Evolutionary conservation across 305 asterid genomes (phyloP), one percentile per base, ranked within the genome.

Genomic region (Fraxinus xanthoxyloides): DNA sequence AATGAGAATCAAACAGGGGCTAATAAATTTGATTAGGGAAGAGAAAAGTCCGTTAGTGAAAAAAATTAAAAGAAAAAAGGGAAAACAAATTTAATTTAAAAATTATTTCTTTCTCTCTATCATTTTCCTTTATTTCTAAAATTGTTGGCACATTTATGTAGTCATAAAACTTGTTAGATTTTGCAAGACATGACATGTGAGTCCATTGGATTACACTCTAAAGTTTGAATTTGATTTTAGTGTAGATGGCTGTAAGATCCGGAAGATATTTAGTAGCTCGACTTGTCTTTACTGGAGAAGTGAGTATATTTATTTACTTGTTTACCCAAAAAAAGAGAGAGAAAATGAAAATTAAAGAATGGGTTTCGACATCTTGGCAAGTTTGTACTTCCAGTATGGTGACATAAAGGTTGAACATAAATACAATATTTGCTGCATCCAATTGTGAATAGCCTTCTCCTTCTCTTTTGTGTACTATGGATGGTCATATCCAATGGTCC

Each of bases 341-440:
- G 5, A 15, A 48, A 15, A 13, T 12, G 3, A 5, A 51, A 51
- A 4, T 54, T 48, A 54, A 54, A 54, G 30, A 63, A 10, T 24
- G 34, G 34, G 31, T 23, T 24, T 63, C 34, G 72, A 63, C 72
- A 69, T 69, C 38, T 69, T 21, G 38, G 23, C 75, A 69, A 30
- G 23, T 69, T 30, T 12, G 75, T 69, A 69, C 75, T 69, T 69
- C 63, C 63, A 54, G 38, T 28, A 12, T 30, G 75, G 77, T 36
- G 83, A 75, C 86, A 74, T 74, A 83, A 74, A 79, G 73, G 36
- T 75, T 30, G 43, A 63, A 48, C 77, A 48, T 43, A 46, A 48
- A 51, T 77, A 28, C 30, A 75, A 9, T 67, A 67, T 5, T 7
- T 75, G 65, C 69, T 26, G 74, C 19, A 70, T 38, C 40, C 69